A percentile compares a stretch with the other conserved stretches of the same genome.
Conservation (phyloP, 129 eudicot species). For the Gnaphalium uliginosum region DNA sequence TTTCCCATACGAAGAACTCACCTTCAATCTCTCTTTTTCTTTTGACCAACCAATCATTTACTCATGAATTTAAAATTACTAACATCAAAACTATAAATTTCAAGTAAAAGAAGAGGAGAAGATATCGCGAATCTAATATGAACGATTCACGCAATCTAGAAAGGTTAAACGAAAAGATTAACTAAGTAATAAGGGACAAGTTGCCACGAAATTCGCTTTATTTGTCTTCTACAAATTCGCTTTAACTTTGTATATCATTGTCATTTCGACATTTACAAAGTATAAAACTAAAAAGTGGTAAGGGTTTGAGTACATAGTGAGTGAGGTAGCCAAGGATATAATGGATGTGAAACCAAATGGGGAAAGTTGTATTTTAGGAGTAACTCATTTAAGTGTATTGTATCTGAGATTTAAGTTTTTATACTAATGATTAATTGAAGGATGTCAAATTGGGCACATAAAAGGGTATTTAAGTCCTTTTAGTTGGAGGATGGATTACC, state of each 20-base stretch:
- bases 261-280: too few relatives aligned
- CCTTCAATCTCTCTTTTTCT: constrained; percentile 17
- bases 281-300: background rate
- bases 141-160: background rate
- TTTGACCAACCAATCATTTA: constrained; percentile 37
- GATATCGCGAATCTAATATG: background rate
- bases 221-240: background rate
- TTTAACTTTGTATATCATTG: background rate
- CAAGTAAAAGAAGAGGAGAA: background rate
- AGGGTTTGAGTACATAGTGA: background rate
- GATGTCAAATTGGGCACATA: background rate
- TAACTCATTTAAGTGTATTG: background rate
- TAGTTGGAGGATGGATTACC: too few relatives aligned
- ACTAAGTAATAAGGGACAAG: background rate
- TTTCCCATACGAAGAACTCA: constrained; percentile 19
- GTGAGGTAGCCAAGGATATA: background rate
- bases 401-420: too few relatives aligned
- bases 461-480: too few relatives aligned
- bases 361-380: background rate
- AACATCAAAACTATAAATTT: background rate
- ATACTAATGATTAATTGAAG: background rate
- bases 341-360: background rate
- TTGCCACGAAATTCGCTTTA: background rate
- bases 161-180: background rate
- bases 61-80: background rate